Evolutionary conservation across 2,329 filamentous ascomycete species (phyloP), one percentile per base, ranked within the genome.

Genomic region (Zymoseptoria tritici): DNA sequence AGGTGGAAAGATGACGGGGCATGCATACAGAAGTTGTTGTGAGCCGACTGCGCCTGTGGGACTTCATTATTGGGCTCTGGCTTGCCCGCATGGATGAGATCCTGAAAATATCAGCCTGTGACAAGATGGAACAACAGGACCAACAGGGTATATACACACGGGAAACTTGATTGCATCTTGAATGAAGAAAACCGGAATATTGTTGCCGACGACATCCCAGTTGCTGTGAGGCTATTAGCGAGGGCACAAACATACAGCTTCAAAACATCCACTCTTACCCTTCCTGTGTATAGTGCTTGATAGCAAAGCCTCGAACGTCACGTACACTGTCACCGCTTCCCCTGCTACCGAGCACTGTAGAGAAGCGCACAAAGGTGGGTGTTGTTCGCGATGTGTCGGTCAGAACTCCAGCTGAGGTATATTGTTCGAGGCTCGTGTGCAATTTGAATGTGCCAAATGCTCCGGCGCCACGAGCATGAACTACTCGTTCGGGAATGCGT

Each of bases 201-300:
- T 85, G 74, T 91, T 90, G 36, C 86, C 86, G 16, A 73, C 70
- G 4, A 72, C 67, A 42, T 90, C 87, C 84, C 86, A 90, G 66
- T 89, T 91, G 3, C n/a, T n/a, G n/a, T n/a, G n/a, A n/a, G n/a
- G n/a, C n/a, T n/a, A n/a, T n/a, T n/a, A n/a, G n/a, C n/a, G n/a
- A n/a, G n/a, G n/a, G n/a, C n/a, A n/a, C n/a, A n/a, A n/a, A n/a
- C n/a, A n/a, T n/a, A n/a, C n/a, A n/a, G n/a, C n/a, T n/a, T n/a
- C n/a, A n/a, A n/a, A n/a, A n/a, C n/a, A n/a, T n/a, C n/a, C n/a
- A n/a, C n/a, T n/a, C n/a, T 46, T 46, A 46, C 36, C 88, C 89
- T 57, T 92, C 88, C 0, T 88, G 77, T 0, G 89, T 91, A 70
- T 91, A 91, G 68, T 90, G 85, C 73, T 90, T 90, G 63, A 90